Evolutionary conservation across 805 yeast genomes (phyloP).

Genomic region (Spathaspora arborariae): DNA sequence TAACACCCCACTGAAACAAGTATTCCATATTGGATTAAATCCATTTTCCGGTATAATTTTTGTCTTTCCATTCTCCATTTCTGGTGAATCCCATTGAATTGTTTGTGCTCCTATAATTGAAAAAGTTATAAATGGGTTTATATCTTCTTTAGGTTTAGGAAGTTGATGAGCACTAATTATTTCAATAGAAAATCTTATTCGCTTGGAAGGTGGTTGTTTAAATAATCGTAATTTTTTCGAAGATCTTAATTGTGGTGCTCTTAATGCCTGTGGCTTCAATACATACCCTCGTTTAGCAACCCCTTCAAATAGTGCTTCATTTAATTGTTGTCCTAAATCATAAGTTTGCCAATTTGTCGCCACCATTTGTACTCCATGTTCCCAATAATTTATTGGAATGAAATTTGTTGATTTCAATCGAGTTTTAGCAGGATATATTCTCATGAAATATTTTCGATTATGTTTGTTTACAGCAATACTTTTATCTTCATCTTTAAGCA

Average conservation of each 20-base stretch:
- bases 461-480: constrained; percentile 64
- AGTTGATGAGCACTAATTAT: constrained; percentile 83
- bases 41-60: constrained; percentile 60
- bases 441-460: constrained; percentile 67
- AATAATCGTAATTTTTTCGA: constrained; percentile 9
- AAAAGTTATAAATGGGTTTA: constrained; percentile 61
- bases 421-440: constrained; percentile 83
- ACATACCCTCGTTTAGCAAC: constrained; percentile 68
- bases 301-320: constrained; percentile 73
- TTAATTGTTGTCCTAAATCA: constrained; percentile 85
- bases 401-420: constrained; percentile 79
- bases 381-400: constrained; percentile 78
- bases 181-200: constrained; percentile 20
- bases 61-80: constrained; percentile 16
- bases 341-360: constrained; percentile 96
- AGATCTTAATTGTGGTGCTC: constrained; percentile 29
- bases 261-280: constrained; percentile 59
- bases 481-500: constrained; percentile 61
- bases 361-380: constrained; percentile 85
- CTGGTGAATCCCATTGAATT: constrained; percentile 19
- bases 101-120: constrained; percentile 51
- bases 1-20: constrained; percentile 42
- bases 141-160: constrained; percentile 59
- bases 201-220: constrained; percentile 5
- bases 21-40: constrained; percentile 83